Conservation (phyloP, 352 stramenopile genomes). For the Phytophthora quininea region DNA sequence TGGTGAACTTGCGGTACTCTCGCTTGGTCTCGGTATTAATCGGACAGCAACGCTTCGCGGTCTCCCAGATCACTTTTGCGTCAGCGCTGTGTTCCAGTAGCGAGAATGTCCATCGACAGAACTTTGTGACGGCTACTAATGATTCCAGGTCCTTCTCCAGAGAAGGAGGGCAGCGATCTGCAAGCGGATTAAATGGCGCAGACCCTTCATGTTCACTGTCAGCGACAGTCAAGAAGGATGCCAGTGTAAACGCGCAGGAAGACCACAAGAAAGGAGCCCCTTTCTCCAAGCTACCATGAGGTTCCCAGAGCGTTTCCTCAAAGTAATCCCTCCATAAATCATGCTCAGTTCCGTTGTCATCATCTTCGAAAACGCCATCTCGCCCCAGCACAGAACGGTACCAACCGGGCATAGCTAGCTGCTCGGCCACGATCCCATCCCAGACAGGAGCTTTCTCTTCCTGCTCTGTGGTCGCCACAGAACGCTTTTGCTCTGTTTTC, state of each 20-base stretch:
- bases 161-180: conserved; percentile 59
- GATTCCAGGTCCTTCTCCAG: conserved; percentile 87
- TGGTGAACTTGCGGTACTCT: conserved; percentile 89
- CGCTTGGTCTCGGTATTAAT: conserved; percentile 88
- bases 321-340: conserved; percentile 89
- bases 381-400: conserved; percentile 73
- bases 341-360: conserved; percentile 62
- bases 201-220: conserved; percentile 59
- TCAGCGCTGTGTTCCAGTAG: conserved; percentile 85
- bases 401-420: conserved; percentile 70
- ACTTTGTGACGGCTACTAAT: conserved; percentile 78
- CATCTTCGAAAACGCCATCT: conserved; percentile 55
- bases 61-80: conserved; percentile 90
- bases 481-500: conserved; percentile 31
- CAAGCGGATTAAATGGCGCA: conserved; percentile 58
- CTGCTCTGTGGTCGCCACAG: conserved; percentile 11
- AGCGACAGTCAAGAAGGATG: conserved; percentile 72
- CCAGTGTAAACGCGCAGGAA: conserved; percentile 79
- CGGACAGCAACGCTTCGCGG: conserved; percentile 82
- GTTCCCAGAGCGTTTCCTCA: conserved; percentile 87
- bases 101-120: conserved; percentile 88
- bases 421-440: conserved; percentile 65
- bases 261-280: conserved; percentile 87
- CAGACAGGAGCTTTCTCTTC: conserved; percentile 39
- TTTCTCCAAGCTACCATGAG: conserved; percentile 86